A percentile compares a stretch with the other conserved stretches of the same genome.
Conservation (phyloP, 257 asterid species). For the Solanum ahanhuiri region DNA sequence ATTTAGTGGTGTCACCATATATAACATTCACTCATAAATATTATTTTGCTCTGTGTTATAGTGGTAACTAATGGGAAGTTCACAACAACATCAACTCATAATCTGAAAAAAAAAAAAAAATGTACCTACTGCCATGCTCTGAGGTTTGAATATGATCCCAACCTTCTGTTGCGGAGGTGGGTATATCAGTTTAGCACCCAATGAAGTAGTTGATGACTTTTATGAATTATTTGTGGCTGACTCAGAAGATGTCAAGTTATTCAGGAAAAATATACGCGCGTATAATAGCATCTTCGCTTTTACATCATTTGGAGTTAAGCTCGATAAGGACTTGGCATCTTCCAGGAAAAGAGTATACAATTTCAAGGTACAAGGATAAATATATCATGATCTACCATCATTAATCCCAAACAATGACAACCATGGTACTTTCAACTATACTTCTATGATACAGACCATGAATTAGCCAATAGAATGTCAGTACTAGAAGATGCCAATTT, state of each 20-base stretch:
- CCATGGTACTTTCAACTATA: neutral
- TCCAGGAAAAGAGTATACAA: neutral
- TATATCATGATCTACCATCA: neutral
- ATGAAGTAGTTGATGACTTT: neutral
- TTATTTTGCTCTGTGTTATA: no score
- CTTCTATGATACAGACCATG: neutral
- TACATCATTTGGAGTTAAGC: neutral
- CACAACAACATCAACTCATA: neutral
- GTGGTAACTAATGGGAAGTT: no score
- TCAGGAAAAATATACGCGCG: accelerated
- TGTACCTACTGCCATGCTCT: neutral
- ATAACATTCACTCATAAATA: no score
- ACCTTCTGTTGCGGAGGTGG: neutral
- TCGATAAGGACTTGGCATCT: neutral
- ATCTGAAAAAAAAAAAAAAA: neutral
- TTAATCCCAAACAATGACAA: neutral
- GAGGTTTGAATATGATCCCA: neutral
- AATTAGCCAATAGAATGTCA: neutral
- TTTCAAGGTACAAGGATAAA: neutral
- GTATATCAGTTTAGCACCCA: neutral
- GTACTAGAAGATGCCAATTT: neutral
- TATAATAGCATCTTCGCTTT: neutral
- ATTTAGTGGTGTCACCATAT: no score
- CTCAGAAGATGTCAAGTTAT: neutral
- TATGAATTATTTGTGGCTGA: neutral